phyloP scores from a whole-genome alignment of 164 flowering plant species.

The Magnolia changhungtana region DNA sequence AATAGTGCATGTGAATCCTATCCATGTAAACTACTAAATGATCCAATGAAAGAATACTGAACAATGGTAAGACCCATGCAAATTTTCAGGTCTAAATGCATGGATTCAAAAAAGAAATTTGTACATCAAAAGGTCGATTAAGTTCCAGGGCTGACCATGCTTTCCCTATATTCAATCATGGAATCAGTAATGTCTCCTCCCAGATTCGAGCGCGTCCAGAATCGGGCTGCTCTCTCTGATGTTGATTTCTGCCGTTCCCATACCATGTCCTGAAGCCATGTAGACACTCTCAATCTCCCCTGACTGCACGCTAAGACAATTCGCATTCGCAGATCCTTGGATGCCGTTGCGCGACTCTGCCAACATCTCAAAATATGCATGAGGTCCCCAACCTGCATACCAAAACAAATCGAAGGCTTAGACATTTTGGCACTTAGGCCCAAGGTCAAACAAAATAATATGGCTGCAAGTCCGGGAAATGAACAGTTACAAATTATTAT shows the following conservation, averaged over 20 bases:
- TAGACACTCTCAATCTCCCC: conserved; percentile 35
- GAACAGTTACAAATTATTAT: too few species aligned
- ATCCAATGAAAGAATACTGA: neutral
- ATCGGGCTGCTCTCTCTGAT: conserved; percentile 28
- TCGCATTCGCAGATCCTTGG: conserved; percentile 21
- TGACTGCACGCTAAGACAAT: conserved; percentile 19
- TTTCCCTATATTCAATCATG: neutral
- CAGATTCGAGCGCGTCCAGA: conserved; percentile 25
- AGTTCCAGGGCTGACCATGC: neutral
- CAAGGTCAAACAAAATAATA: neutral
- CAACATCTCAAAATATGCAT: conserved; percentile 40
- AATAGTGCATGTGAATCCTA: too few species aligned
- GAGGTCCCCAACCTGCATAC: conserved; percentile 27
- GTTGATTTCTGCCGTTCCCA: conserved; percentile 6
- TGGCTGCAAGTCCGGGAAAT: neutral
- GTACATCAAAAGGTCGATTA: neutral
- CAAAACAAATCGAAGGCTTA: neutral
- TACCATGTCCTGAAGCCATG: conserved; percentile 17
- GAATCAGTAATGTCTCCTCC: conserved; percentile 17
- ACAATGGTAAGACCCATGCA: neutral
- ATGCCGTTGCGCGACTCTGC: conserved; percentile 32
- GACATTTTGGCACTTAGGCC: neutral
- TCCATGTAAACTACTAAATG: neutral
- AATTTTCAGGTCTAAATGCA: neutral
- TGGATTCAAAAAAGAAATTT: neutral